These are phyloP conservation scores for Polytrichum formosum DNA, from an alignment of 225 moss, liverwort and hornwort species.

Conservation along the genomic window DNA sequence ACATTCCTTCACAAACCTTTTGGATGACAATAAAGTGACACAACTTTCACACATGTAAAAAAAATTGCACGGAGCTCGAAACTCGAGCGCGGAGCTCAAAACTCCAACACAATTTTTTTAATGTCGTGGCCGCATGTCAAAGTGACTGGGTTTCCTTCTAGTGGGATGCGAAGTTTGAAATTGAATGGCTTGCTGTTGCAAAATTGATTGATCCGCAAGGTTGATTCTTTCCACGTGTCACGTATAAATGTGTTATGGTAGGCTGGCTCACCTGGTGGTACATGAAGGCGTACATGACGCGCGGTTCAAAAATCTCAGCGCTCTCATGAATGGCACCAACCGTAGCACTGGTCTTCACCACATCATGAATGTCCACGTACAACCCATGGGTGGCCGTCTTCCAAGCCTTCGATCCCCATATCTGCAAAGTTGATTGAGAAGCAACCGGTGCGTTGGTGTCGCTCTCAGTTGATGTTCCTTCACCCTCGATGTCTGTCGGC, in stretches of 20 bases:
- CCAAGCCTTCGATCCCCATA: conserved; percentile 19
- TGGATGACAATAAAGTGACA: too few species aligned
- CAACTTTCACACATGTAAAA: too few species aligned
- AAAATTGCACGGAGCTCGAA: too few species aligned
- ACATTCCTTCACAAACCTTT: too few species aligned
- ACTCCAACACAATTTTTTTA: too few species aligned
- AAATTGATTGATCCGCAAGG: too few species aligned
- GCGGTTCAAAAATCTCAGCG: conserved; percentile 29
- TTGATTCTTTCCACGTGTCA: neutral
- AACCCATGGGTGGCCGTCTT: conserved; percentile 17
- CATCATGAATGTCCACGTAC: conserved; percentile 26
- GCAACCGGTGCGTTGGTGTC: neutral
- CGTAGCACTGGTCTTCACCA: conserved; percentile 17
- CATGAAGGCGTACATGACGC: conserved; percentile 28
- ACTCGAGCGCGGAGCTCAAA: too few species aligned
- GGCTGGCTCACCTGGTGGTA: conserved; percentile 19
- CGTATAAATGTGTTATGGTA: too few species aligned
- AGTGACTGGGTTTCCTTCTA: too few species aligned
- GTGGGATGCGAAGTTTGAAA: too few species aligned
- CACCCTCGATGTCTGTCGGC: conserved; percentile 5
- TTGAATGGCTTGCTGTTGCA: too few species aligned
- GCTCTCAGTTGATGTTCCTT: neutral
- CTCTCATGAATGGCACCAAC: conserved; percentile 16
- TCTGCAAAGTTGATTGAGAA: conserved; percentile 3
- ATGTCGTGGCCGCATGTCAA: too few species aligned